These are phyloP conservation scores for Penicillium janthinellum DNA, from an alignment of 2,329 filamentous ascomycete species.

Conservation along the genomic window DNA sequence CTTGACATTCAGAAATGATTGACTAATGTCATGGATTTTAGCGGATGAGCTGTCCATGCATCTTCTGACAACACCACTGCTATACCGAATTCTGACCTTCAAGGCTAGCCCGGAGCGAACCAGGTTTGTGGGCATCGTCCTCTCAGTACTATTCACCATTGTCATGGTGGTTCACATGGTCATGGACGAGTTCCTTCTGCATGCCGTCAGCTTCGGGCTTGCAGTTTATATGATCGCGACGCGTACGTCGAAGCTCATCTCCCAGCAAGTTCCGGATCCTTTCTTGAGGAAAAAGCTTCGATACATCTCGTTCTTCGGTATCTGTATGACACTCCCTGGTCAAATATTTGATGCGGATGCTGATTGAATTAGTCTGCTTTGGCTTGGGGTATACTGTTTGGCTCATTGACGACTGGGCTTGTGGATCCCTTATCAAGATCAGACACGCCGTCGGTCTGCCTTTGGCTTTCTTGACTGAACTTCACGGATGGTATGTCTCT, in stretches of 20 bases:
- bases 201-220: slow-evolving; percentile 41
- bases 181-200: slow-evolving; percentile 48
- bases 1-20: background rate
- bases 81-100: slow-evolving; percentile 46
- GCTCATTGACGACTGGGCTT: slow-evolving; percentile 44
- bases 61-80: slow-evolving; percentile 45
- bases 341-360: background rate
- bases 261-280: slow-evolving; percentile 35
- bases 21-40: slow-evolving; percentile 7
- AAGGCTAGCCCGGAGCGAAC: slow-evolving; percentile 29
- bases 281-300: slow-evolving; percentile 23
- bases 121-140: slow-evolving; percentile 23
- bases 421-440: slow-evolving; percentile 29
- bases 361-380: slow-evolving; percentile 34
- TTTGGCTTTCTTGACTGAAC: slow-evolving; percentile 43
- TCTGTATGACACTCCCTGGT: slow-evolving; percentile 20
- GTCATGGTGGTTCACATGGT: slow-evolving; percentile 49
- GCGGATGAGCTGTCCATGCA: slow-evolving; percentile 50
- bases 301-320: slow-evolving; percentile 26
- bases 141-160: slow-evolving; percentile 25
- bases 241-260: slow-evolving; percentile 34
- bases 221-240: slow-evolving; percentile 40
- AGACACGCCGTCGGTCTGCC: slow-evolving; percentile 39
- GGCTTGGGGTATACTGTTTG: slow-evolving; percentile 44
- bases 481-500: slow-evolving; percentile 46